Evolutionary conservation across 2,329 filamentous ascomycete species (phyloP).

Genomic region (Cadophora gregata): DNA sequence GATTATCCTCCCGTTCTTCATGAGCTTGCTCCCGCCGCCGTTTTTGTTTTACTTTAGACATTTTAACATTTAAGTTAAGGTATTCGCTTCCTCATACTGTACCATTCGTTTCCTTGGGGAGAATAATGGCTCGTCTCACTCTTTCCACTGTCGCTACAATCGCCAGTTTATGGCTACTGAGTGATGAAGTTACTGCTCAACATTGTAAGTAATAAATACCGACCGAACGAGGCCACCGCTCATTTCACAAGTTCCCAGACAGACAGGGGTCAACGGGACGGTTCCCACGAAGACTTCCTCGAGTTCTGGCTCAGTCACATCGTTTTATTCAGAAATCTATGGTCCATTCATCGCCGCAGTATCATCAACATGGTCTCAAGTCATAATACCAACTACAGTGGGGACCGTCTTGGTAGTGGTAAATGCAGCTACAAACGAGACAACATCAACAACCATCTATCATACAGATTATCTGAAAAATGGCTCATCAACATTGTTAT

Average conservation of each 20-base stretch:
- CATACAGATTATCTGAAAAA: constrained; percentile 21
- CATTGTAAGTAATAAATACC: neutral
- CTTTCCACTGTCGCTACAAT: constrained; percentile 1
- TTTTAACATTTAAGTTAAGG: too few species aligned
- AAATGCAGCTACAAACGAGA: constrained; percentile 22
- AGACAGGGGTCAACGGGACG: neutral
- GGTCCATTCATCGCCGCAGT: neutral
- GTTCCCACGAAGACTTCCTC: neutral
- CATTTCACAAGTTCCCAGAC: neutral
- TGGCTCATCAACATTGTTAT: constrained; percentile 17
- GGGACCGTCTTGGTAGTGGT: constrained; percentile 18
- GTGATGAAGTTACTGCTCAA: neutral
- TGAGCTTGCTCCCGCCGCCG: neutral
- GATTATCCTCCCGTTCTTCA: neutral
- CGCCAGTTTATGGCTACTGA: neutral
- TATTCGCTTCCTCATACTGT: too few species aligned
- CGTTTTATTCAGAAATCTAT: neutral
- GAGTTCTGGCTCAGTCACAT: neutral
- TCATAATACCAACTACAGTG: constrained; percentile 18
- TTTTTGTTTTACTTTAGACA: neutral
- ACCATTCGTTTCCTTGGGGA: neutral
- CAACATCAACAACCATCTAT: constrained; percentile 20
- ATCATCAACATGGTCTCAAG: constrained; percentile 22
- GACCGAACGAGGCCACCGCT: neutral
- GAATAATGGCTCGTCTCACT: neutral